Base-by-base conservation (phyloP, 495 filamentous ascomycete genomes). In the Filosporella fistucella region DNA sequence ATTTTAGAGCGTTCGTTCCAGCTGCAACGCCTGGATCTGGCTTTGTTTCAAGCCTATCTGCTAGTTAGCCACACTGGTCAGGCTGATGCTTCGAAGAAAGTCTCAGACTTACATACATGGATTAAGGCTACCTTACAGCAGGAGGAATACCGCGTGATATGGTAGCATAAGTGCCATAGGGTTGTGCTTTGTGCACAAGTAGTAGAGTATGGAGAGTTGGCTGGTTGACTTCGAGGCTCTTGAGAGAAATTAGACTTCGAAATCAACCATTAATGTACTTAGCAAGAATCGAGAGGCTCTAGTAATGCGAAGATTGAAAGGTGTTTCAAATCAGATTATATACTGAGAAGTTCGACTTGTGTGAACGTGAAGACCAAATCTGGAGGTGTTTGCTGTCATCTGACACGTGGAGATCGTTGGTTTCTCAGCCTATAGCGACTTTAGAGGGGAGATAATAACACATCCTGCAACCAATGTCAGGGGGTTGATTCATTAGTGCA, bases 21-120 rank as follows among this genome's bases (percentile, higher is more conserved):
- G 12, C 22, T 47, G 22, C 23, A 47, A 22, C 29, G 41, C 11
- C 20, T 43, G 25, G 41, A 43, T 43, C 41, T 43, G 29, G 41
- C 26, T n/a, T 17, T 43, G 8, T 18, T 43, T 30, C 41, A 43
- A 17, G 41, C 41, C 7, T 29, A 43, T n/a, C 29, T 43, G 26
- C 18, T 29, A 28, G 17, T 43, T n/a, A 10, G 21, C 21, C 41
- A 29, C 9, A 43, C 17, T 10, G 33, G 33, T n/a, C 32, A 47
- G 11, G 9, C 22, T 2, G 33, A 47, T 37, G 44, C 44, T 14
- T 12, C 38, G 20, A 47, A 47, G 21, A 47, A 26, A 22, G 32
- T 37, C 4, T 37, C 33, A 13, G 44, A 37, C 14, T 9, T 47
- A 14, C 44, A 47, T 28, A 14, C 32, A 21, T 47, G 44, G 30